Evolutionary conservation across 148 eudicot species (phyloP), one percentile per base, ranked within the genome.

Genomic region (Agrostemma githago): DNA sequence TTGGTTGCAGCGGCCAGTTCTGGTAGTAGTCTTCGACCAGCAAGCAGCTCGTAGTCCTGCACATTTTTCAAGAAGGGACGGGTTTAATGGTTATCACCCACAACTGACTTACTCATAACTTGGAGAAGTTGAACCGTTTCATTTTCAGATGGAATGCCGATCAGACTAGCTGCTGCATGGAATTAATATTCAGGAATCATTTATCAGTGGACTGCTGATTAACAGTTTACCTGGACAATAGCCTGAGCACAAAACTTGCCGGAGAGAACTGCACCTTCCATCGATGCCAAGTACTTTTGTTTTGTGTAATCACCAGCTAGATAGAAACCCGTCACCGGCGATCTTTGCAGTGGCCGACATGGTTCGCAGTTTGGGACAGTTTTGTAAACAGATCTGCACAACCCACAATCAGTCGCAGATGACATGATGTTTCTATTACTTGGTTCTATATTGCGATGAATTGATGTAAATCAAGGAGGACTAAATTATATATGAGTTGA

Each of bases 221-320:
- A 68, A 4, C 48, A 8, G 81, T 26, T 26, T 79, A 91, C 98
- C 98, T 95, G 87, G 72, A 95, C 93, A 83, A 95, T 90, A 76
- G 98, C 87, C 84, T 88, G 93, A 10, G 98, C 98, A 83, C 98
- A 95, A 74, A 95, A 81, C 85, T 95, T 95, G 76, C 98, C 98
- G 21, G 98, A 92, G 6, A 94, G 86, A 73, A 95, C 98, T 72
- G 98, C 98, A 58, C 98, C 98, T 89, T 95, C 98, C 98, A 95
- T 95, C 14, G 98, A 95, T 73, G 98, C 98, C 87, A 95, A 80
- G 81, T 95, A 95, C 72, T 92, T 94, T 75, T 95, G 98, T 79
- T 95, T 95, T 56, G 98, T 95, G 85, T 92, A 95, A 79, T 95
- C 98, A 79, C 98, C 98, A 34, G 98, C 86, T 84, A 95, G 86